phyloP scores from a whole-genome alignment of 805 yeast genomes.

The Candida nonsorbophila region DNA sequence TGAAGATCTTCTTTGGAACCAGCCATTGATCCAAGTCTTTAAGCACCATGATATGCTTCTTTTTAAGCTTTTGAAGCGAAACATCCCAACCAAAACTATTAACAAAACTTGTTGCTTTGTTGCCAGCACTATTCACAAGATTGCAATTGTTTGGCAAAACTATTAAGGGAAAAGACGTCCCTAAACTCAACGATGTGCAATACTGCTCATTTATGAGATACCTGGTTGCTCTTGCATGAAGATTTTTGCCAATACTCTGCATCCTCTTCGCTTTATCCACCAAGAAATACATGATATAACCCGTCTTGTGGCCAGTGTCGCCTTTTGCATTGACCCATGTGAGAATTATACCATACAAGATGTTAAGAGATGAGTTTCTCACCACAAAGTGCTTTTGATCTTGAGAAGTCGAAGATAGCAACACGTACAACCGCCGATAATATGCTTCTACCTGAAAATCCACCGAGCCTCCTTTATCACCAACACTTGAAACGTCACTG shows the following conservation, averaged over 20 bases:
- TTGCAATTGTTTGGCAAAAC: conserved; percentile 20
- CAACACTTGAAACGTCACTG: conserved; percentile 10
- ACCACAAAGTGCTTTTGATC: conserved; percentile 48
- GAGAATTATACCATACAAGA: conserved; percentile 48
- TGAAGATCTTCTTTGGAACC: conserved; percentile 49
- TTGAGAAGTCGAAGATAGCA: conserved; percentile 22
- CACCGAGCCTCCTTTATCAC: conserved; percentile 9
- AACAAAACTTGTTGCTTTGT: conserved; percentile 25
- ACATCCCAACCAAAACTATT: conserved; percentile 39
- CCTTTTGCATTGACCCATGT: conserved; percentile 42
- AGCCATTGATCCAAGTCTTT: conserved; percentile 42
- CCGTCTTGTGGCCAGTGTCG: conserved; percentile 16
- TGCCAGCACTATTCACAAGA: conserved; percentile 13
- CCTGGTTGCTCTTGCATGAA: conserved; percentile 48
- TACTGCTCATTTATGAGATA: conserved; percentile 40
- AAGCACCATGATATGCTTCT: conserved; percentile 35
- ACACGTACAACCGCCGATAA: conserved; percentile 22
- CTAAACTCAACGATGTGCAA: conserved; percentile 36
- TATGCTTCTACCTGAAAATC: conserved; percentile 22
- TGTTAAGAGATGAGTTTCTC: conserved; percentile 49
- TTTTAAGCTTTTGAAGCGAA: conserved; percentile 9
- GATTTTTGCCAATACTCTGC: conserved; percentile 50
- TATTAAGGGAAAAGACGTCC: conserved; percentile 46
- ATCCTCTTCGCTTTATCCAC: conserved; percentile 51
- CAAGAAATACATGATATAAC: conserved; percentile 41